Evolutionary conservation across 495 filamentous ascomycete genomes (phyloP), one percentile per base, ranked within the genome.

Genomic region (Hyphodiscus hymeniophilus): DNA sequence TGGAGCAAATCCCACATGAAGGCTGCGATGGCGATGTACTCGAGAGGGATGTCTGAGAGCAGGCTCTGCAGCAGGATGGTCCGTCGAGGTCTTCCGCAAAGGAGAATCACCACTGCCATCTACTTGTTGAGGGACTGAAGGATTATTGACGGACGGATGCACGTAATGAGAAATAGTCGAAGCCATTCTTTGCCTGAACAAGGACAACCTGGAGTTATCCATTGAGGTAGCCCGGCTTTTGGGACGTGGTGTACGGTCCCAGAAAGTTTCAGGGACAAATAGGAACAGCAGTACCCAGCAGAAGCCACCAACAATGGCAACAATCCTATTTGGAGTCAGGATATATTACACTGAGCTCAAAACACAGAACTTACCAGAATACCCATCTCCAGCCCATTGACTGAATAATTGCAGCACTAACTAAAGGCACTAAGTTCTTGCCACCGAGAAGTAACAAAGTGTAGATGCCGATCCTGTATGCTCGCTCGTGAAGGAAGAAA

Each of bases 191-290:
- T 32, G 41, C 21, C 15, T 31, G 28, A 48, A 45, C 8, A 44
- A 22, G 38, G 42, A 45, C 7, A 39, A 2, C 13, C 11, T 41
- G 8, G 48, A 51, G 17, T 66, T 61, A 38, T 66, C 61, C 7
- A 51, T 63, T 16, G 52, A 45, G 2, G 2, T 11, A 10, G 10
- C 2, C 11, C 62, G 65, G 44, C 63, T 64, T 51, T 76, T 77
- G 56, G 85, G 75, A 34, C 74, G 68, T 2, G 90, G 91, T 2
- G 82, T 82, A 17, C 92, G 75, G 59, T 96, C 89, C 92, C 92
- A 96, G 58, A 95, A 95, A 0, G 90, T 95, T 65, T 98, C 92
- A 0, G 92, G 92, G 5, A 94, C 85, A 56, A 95, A 95, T 47
- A 98, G 71, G 56, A 95, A 95, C 1, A 96, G 69, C 1, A 94